Evolutionary conservation across 306 rosid species (phyloP).

Genomic region (Canavalia gladiata): DNA sequence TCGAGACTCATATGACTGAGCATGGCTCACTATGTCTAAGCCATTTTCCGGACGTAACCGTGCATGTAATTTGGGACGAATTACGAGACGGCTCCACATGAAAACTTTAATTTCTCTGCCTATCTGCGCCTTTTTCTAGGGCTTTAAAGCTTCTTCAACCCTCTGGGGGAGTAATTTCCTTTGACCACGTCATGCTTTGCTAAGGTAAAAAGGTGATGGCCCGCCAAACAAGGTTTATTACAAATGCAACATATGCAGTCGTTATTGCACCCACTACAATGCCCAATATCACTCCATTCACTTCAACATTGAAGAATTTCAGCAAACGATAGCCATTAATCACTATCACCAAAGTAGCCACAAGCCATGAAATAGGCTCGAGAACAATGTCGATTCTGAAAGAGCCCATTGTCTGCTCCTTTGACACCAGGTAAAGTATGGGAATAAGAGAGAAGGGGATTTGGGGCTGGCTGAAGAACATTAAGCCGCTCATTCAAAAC

Average conservation of each 20-base stretch:
- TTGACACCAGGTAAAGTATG: conserved; percentile 88
- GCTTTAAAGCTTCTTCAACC: conserved; percentile 53
- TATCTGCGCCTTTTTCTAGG: neutral
- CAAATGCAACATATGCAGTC: no score
- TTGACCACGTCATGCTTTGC: conserved; percentile 43
- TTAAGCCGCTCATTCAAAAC: conserved; percentile 94
- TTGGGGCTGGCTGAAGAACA: conserved; percentile 90
- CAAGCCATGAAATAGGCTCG: conserved; percentile 79
- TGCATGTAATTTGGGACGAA: no score
- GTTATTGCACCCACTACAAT: no score
- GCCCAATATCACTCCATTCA: no score
- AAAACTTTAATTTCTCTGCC: no score
- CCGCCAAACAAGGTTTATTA: conserved; percentile 17
- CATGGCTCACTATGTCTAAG: no score
- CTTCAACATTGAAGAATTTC: conserved; percentile 65
- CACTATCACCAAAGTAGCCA: conserved; percentile 81
- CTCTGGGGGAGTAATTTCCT: conserved; percentile 45
- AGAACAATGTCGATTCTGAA: conserved; percentile 77
- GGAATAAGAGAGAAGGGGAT: conserved; percentile 98
- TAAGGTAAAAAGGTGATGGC: conserved; percentile 59
- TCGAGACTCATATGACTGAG: no score
- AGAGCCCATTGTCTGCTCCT: conserved; percentile 89
- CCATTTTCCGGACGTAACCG: no score
- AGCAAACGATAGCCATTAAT: conserved; percentile 85
- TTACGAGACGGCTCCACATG: no score